Evolutionary conservation across 305 asterid genomes (phyloP), one percentile per base, ranked within the genome.

Genomic region (Fraxinus paxiana): DNA sequence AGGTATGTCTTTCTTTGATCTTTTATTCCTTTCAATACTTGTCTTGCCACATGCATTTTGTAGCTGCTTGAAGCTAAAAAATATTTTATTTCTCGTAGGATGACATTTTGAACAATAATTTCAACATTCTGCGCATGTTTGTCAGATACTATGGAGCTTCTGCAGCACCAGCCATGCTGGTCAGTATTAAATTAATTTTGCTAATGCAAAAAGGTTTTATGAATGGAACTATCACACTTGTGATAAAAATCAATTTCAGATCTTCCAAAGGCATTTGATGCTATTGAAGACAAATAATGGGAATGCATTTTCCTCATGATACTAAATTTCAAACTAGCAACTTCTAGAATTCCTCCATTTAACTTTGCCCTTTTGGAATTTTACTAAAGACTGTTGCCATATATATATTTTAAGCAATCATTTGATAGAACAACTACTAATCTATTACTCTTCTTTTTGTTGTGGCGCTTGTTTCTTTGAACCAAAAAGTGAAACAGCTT

Each of bases 81-180:
- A 73, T 31, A 17, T 76, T 24, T 65, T 67, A 33, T 30, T 79
- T 73, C 82, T 71, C 37, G 37, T 85, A 96, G 99, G 96, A 92
- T 12, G 99, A 96, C 76, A 90, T 96, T 56, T 74, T 88, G 24
- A 94, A 90, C 80, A 94, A 96, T 83, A 92, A 80, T 86, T 96
- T 92, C 94, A 96, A 96, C 80, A 80, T 94, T 80, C 88, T 96
- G 79, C 97, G 95, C 79, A 94, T 96, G 99, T 94, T 88, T 82
- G 92, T 90, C 34, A 86, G 85, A 87, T 87, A 78, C 76, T 92
- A 92, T 82, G 97, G 99, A 77, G 91, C 98, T 84, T 88, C 96
- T 61, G 79, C 88, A 7, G 97, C 97, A 70, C 92, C 99, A 31
- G 74, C 87, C 82, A 92, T 88, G 92, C 88, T 92, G 94, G 99